phyloP scores from a whole-genome alignment of 2,329 filamentous ascomycete genomes.

The Aphanocladium album region DNA sequence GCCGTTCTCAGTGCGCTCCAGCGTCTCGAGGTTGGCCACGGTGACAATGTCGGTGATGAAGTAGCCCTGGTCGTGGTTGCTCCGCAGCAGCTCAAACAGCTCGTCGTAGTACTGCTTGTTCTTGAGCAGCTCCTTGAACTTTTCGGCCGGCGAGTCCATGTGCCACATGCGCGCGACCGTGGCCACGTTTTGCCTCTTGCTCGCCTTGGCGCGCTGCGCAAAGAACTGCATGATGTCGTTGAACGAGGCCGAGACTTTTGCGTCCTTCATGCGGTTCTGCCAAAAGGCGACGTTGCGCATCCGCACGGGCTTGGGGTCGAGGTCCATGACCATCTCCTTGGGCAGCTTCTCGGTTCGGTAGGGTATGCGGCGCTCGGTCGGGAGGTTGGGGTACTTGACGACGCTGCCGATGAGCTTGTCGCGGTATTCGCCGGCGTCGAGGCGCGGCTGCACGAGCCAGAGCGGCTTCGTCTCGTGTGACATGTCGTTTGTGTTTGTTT shows the following conservation, averaged over 20 bases:
- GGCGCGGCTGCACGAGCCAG: slow-evolving; percentile 25
- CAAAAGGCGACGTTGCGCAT: slow-evolving; percentile 25
- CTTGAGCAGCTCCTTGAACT: slow-evolving; percentile 24
- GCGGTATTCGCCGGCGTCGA: slow-evolving; percentile 24
- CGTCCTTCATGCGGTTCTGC: slow-evolving; percentile 23
- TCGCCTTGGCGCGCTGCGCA: slow-evolving; percentile 20
- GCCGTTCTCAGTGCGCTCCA: slow-evolving; percentile 13
- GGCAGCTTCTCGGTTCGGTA: slow-evolving; percentile 19
- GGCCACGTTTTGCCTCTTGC: slow-evolving; percentile 17
- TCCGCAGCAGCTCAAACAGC: slow-evolving; percentile 22
- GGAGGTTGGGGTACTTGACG: slow-evolving; percentile 24
- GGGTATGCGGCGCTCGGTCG: slow-evolving; percentile 23
- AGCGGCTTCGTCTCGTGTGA: slow-evolving; percentile 21
- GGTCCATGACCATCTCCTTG: slow-evolving; percentile 20
- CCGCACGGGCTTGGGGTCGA: slow-evolving; percentile 25
- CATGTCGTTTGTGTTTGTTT: not conserved
- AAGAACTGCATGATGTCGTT: slow-evolving; percentile 24
- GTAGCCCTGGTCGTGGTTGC: slow-evolving; percentile 22
- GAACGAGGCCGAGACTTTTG: slow-evolving; percentile 20
- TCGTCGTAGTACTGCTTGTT: slow-evolving; percentile 24
- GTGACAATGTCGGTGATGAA: slow-evolving; percentile 26
- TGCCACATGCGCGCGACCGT: slow-evolving; percentile 26
- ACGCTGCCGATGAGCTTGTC: slow-evolving; percentile 27
- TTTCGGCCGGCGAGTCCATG: slow-evolving; percentile 26
- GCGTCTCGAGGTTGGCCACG: slow-evolving; percentile 22